Conservation (phyloP, 345 rosid species). For the Barbarea vulgaris region DNA sequence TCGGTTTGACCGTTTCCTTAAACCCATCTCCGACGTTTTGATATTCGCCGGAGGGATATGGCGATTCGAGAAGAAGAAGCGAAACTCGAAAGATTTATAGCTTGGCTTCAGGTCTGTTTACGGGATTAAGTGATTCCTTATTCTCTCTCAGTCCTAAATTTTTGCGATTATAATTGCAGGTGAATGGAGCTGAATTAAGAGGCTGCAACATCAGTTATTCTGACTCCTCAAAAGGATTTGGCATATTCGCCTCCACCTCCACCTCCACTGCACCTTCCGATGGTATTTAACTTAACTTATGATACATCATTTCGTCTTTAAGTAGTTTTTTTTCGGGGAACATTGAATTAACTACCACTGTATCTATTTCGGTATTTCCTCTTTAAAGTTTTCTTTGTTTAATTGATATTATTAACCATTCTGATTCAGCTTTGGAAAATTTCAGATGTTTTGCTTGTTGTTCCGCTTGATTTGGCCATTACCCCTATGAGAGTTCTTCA, state of each 20-base stretch:
- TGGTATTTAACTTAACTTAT: slow-evolving; percentile 38
- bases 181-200: slow-evolving; percentile 68
- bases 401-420: not conserved
- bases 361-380: not conserved
- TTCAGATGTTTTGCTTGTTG: slow-evolving; percentile 74
- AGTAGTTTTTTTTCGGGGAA: not conserved
- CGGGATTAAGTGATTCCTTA: not conserved
- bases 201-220: slow-evolving; percentile 68
- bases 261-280: slow-evolving; percentile 42
- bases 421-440: not conserved
- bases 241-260: slow-evolving; percentile 57
- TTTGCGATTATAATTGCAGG: slow-evolving; percentile 43
- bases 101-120: slow-evolving; percentile 29
- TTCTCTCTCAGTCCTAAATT: not conserved
- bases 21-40: not conserved
- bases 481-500: slow-evolving; percentile 97
- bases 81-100: slow-evolving; percentile 17
- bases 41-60: slow-evolving; percentile 11
- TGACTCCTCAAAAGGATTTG: slow-evolving; percentile 67
- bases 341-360: not conserved
- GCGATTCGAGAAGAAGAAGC: slow-evolving; percentile 20
- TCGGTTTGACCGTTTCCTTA: not conserved
- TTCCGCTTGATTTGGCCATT: slow-evolving; percentile 81
- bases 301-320: not conserved
- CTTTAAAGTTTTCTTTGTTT: not conserved